phyloP scores from a whole-genome alignment of 1,284 basidiomycete species.

The Apiotrichum domesticum region DNA sequence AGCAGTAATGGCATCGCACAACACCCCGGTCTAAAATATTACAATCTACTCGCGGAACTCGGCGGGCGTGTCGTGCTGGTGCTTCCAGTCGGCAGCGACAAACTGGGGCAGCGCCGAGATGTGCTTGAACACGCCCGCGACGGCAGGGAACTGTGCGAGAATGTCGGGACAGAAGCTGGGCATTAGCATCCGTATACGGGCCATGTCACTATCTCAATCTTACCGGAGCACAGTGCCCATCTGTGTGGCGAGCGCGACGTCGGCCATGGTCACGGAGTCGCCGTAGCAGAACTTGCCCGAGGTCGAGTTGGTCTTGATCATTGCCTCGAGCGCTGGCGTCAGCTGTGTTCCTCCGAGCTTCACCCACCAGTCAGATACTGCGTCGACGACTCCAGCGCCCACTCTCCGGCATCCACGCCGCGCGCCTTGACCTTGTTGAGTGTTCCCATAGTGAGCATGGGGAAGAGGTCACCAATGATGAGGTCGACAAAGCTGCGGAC shows the following conservation, averaged over 20 bases:
- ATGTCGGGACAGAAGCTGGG: slow-evolving; percentile 6
- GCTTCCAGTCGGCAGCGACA: slow-evolving; percentile 14
- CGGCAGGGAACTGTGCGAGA: slow-evolving; percentile 6
- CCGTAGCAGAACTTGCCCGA: slow-evolving; percentile 11
- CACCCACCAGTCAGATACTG: slow-evolving; percentile 2
- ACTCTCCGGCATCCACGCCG: slow-evolving; percentile 7
- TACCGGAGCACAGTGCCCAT: slow-evolving; percentile 13
- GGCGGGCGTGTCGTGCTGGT: slow-evolving; percentile 20
- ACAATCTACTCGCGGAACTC: slow-evolving; percentile 5
- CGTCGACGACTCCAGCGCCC: slow-evolving; percentile 6
- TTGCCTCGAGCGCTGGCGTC: slow-evolving; percentile 11
- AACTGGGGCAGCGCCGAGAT: slow-evolving; percentile 14
- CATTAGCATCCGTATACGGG: not conserved
- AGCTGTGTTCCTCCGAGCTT: not conserved
- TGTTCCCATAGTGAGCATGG: slow-evolving; percentile 8
- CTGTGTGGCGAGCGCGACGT: slow-evolving; percentile 14
- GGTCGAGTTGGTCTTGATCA: slow-evolving; percentile 4
- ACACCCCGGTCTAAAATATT: too few species aligned
- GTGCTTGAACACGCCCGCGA: slow-evolving; percentile 5
- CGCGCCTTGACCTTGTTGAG: slow-evolving; percentile 6
- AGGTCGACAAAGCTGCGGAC: slow-evolving; percentile 12
- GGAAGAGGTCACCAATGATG: slow-evolving; percentile 15
- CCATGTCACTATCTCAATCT: not conserved
- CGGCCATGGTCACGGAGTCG: slow-evolving; percentile 13
- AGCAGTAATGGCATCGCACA: too few species aligned